Evolutionary conservation across 2,329 filamentous ascomycete species (phyloP), one percentile per base, ranked within the genome.

Genomic region (Madurella fahalii): DNA sequence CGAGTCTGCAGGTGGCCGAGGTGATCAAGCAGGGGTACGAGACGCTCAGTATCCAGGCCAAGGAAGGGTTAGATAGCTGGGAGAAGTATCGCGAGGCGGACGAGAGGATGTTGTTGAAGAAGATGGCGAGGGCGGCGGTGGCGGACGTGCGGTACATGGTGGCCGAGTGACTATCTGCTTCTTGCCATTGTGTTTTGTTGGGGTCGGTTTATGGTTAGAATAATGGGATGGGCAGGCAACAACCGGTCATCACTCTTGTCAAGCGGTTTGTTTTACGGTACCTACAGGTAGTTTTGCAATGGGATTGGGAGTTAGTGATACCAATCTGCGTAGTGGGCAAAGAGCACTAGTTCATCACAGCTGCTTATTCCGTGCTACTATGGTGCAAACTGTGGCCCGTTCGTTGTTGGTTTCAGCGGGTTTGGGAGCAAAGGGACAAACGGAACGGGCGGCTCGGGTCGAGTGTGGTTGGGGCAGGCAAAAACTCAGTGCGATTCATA

Each of bases 1-100:
- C 89, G 55, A 91, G 87, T 39, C 78, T 83, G 47, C 89, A 96
- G 68, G 91, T 99, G 40, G 86, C 87, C 41, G 87, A 89, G 61
- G 89, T 96, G 30, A 97, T 99, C 71, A 95, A 95, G 74, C 88
- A 95, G 69, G 94, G 94, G 0, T 97, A 97, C 67, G 93, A 97
- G 71, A 96, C 92, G 37, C 72, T 99, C 64, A 93, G 88, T 59
- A 95, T 99, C 52, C 89, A 95, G 71, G 85, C 90, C 0, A 90
- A 86, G 65, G 92, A 95, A 67, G 92, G 89, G 0, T 70, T 95
- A 62, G 92, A 93, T 68, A 83, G 85, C 39, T 95, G 90, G 89
- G 89, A 90, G 61, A 83, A 79, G 67, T 97, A 89, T 69, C 79
- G 93, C 13, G 94, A 97, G 74, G 88, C 87, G 2, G 90, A 96